A percentile compares a stretch with the other conserved stretches of the same genome.
Conservation (phyloP, 2,329 filamentous ascomycete genomes). For the Chaetomiaceae sp. region DNA sequence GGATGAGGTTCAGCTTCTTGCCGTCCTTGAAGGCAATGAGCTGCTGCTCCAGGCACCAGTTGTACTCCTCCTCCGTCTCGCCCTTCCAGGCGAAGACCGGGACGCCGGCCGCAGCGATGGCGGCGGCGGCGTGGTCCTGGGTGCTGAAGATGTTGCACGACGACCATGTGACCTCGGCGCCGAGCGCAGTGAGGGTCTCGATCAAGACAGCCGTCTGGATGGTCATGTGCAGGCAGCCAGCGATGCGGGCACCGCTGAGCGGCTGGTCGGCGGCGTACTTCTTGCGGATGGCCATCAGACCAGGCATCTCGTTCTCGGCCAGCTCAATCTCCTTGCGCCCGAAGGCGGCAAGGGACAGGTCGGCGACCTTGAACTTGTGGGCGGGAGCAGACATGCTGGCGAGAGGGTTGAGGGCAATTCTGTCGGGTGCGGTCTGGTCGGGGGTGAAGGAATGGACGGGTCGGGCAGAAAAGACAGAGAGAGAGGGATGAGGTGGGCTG, state of each 20-base stretch:
- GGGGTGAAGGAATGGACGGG: background rate
- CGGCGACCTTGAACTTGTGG: constrained; percentile 95
- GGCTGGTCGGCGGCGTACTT: constrained; percentile 95
- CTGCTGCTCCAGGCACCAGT: constrained; percentile 99
- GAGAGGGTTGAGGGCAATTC: constrained; percentile 7
- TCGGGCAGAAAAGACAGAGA: background rate
- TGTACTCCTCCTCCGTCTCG: constrained; percentile 99
- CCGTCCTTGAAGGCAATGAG: constrained; percentile 92
- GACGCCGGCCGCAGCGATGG: constrained; percentile 88
- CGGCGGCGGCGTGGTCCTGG: constrained; percentile 95
- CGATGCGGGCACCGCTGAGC: constrained; percentile 88
- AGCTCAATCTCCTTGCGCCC: constrained; percentile 99
- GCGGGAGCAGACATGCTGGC: constrained; percentile 68
- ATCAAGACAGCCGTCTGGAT: constrained; percentile 99
- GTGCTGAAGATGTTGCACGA: constrained; percentile 99
- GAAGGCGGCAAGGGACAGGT: constrained; percentile 95
- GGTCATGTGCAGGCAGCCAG: constrained; percentile 98
- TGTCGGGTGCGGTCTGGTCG: background rate
- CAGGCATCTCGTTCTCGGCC: constrained; percentile 94
- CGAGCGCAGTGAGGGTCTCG: constrained; percentile 89
- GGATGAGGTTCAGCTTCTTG: constrained; percentile 96
- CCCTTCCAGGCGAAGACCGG: constrained; percentile 76
- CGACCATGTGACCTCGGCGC: constrained; percentile 97
- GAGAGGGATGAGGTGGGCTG: constrained; percentile 4
- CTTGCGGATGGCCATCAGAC: constrained; percentile 87